Percentiles rank a stretch among this genome's conserved stretches.
Conservation (phyloP, 2,329 filamentous ascomycete genomes). For the Beauveria scarabaeidicola region DNA sequence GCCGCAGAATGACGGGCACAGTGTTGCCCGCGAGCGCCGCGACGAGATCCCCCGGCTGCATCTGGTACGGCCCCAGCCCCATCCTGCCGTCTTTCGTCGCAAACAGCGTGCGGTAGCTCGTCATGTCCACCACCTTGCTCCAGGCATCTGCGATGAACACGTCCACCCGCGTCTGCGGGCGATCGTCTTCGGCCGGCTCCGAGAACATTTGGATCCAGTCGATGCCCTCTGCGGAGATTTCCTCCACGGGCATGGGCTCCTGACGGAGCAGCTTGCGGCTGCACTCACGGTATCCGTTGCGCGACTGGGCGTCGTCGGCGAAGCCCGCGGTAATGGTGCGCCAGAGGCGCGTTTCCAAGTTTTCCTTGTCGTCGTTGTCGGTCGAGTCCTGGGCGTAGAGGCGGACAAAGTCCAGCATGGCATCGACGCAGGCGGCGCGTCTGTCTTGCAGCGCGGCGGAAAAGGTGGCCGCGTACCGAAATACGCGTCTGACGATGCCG, state of each 20-base stretch:
- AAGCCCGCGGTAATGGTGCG: background rate
- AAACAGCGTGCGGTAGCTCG: background rate
- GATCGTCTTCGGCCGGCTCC: background rate
- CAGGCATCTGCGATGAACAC: background rate
- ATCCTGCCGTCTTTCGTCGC: background rate
- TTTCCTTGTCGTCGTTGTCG: background rate
- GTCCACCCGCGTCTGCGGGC: background rate
- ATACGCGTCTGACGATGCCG: background rate
- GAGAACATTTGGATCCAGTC: background rate
- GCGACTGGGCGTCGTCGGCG: background rate
- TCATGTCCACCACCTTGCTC: background rate
- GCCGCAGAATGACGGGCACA: background rate
- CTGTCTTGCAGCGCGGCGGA: background rate
- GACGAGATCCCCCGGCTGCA: background rate
- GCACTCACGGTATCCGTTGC: background rate
- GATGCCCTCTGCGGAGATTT: background rate
- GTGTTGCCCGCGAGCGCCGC: background rate
- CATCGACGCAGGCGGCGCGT: background rate
- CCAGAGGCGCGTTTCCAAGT: background rate
- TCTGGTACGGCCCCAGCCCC: background rate
- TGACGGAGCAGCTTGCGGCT: background rate
- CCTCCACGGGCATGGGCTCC: background rate
- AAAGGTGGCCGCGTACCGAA: background rate
- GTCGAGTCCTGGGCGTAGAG: background rate
- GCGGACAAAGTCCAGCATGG: background rate